Evolutionary conservation across 495 filamentous ascomycete species (phyloP), one percentile per base, ranked within the genome.

Genomic region (Aspergillus incahuasiensis): DNA sequence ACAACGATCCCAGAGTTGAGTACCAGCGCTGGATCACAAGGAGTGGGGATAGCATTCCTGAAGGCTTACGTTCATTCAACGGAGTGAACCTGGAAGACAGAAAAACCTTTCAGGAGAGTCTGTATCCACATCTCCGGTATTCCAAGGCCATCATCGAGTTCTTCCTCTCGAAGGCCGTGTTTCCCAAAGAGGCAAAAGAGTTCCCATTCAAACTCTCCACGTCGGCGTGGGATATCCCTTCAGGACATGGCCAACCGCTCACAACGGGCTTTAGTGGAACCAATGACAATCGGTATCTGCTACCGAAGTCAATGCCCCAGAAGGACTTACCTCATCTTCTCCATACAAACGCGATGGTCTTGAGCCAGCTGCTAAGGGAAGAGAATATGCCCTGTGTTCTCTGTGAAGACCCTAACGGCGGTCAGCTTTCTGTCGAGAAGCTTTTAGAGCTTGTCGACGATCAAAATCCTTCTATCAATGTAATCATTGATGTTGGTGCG

Each of bases 251-350:
- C 19, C 62, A 11, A 8, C 30, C 0, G 40, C 69, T 77, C 0
- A 81, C 80, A 0, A 87, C 84, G 0, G 86, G 86, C 0, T 89
- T 90, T 59, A 88, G 85, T 60, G 86, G 87, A 2, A 91, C 88
- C 0, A 88, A 86, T 44, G 86, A 91, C 57, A 82, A 78, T 22
- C 70, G 76, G 49, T 59, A 69, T 19, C 56, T 86, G 1, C 68
- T 89, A 0, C 86, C 86, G 0, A 63, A 87, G 0, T 68, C 73
- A 3, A 72, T 90, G 0, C 50, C 64, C 6, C 81, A 87, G 16
- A 59, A 74, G 0, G 83, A 89, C 56, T 74, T 86, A 0, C 68
- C 71, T 0, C 67, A 55, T 9, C 80, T 86, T 20, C 56, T 61
- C 1, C 80, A 85, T 53, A 89, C 86, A 1, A 90, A 88, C 64